Base-by-base conservation (phyloP, 345 rosid species). In the Melastoma malabathricum region DNA sequence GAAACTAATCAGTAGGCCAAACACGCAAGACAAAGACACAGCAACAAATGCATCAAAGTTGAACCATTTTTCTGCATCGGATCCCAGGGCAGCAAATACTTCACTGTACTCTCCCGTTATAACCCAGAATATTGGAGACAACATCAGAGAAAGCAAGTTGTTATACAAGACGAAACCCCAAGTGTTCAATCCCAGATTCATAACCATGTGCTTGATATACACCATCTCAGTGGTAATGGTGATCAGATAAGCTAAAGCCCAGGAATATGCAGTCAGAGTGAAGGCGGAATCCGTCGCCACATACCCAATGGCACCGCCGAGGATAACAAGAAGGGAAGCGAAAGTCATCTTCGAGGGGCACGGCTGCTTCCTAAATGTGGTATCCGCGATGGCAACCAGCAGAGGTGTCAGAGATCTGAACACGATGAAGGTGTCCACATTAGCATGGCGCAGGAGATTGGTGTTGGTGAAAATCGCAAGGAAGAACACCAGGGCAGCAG, bases 181-280 rank as follows among this genome's bases (percentile, higher is more conserved):
- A 18, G 93, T 87, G 73, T 84, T 92, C 80, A 92, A 72, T 51
- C 93, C 97, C 22, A 92, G 81, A 76, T 71, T 81, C 13, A 93
- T 84, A 8, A 92, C 97, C 78, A 87, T 92, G 67, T 92, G 98
- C 62, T 92, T 92, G 59, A 92, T 87, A 49, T 87, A 92, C 60
- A 92, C 96, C 98, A 92, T 92, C 70, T 92, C 98, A 4, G 95
- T 79, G 1, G 93, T 84, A 47, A 92, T 92, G 1, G 95, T 87
- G 27, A 84, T 80, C 55, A 92, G 61, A 69, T 92, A 92, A 10
- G 98, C 95, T 7, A 92, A 54, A 0, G 97, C 98, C 98, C 98
- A 92, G 0, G 94, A 79, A 65, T 92, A 92, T 0, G 98, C 98
- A 3, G 95, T 84, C 54, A 92, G n/a, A n/a, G n/a, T n/a, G n/a